A percentile compares a stretch with the other conserved stretches of the same genome.
Conservation (phyloP, 2,329 filamentous ascomycete species). For the Ascochyta viciae-villosae region DNA sequence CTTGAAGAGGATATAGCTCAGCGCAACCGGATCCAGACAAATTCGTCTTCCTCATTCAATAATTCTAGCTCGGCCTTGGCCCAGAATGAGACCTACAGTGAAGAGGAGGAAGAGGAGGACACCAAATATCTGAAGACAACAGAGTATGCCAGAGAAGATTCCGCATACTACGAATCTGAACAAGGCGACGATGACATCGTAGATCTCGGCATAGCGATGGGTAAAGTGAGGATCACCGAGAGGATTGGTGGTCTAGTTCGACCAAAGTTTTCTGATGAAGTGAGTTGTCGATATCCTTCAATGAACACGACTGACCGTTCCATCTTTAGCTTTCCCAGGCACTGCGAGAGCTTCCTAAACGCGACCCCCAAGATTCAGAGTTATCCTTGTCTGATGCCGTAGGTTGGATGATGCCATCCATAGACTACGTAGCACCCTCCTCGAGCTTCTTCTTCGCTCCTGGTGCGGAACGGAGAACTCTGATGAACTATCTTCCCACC, state of each 20-base stretch:
- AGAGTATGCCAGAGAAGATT: conserved; percentile 68
- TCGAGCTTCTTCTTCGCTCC: conserved; percentile 71
- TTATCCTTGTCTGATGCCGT: conserved; percentile 24
- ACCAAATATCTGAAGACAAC: conserved; percentile 67
- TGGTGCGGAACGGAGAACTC: conserved; percentile 51
- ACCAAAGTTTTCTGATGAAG: conserved; percentile 74
- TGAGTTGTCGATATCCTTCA: conserved; percentile 47
- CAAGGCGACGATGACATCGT: conserved; percentile 73
- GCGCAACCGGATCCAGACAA: conserved; percentile 29
- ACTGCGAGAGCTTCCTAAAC: conserved; percentile 37
- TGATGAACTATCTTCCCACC: conserved; percentile 69
- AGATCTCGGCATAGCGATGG: conserved; percentile 75
- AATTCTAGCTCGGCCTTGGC: neutral
- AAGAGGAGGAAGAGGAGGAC: conserved; percentile 63
- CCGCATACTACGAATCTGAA: conserved; percentile 69
- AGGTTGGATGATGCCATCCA: conserved; percentile 68
- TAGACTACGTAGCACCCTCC: conserved; percentile 71
- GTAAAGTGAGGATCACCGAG: conserved; percentile 76
- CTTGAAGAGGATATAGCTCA: conserved; percentile 72
- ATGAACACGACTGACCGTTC: neutral
- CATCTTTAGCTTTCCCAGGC: conserved; percentile 37
- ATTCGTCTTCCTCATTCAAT: neutral
- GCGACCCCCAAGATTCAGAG: conserved; percentile 14
- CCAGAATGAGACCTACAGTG: conserved; percentile 59
- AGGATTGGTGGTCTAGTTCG: conserved; percentile 75